phyloP scores from a whole-genome alignment of 1,284 basidiomycete genomes.

The Puccinia triticina region DNA sequence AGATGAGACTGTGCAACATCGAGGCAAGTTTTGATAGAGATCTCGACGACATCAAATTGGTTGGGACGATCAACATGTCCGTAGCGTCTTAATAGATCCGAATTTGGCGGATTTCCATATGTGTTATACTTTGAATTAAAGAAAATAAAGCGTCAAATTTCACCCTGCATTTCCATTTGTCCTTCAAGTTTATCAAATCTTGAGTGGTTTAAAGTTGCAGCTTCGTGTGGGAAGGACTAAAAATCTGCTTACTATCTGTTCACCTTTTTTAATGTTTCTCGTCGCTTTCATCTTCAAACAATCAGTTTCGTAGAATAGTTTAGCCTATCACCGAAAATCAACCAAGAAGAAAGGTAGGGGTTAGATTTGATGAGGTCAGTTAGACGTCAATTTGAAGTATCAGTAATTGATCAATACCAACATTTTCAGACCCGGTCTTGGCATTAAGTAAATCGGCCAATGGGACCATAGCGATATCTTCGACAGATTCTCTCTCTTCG shows the following conservation, averaged over 20 bases:
- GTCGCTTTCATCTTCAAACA: slow-evolving; percentile 80
- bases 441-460: slow-evolving; percentile 93
- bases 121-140: slow-evolving; percentile 76
- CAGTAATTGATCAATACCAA: slow-evolving; percentile 62
- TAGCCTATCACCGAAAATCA: slow-evolving; percentile 66
- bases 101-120: slow-evolving; percentile 90
- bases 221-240: background rate
- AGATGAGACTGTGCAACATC: slow-evolving; percentile 62
- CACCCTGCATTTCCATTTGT: slow-evolving; percentile 43
- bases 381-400: background rate
- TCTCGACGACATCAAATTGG: slow-evolving; percentile 82
- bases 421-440: slow-evolving; percentile 81
- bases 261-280: slow-evolving; percentile 72
- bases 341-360: background rate
- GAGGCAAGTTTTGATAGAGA: slow-evolving; percentile 78
- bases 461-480: slow-evolving; percentile 88
- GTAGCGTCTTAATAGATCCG: slow-evolving; percentile 89
- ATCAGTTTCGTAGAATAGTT: slow-evolving; percentile 76
- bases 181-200: background rate
- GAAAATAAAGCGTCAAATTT: background rate
- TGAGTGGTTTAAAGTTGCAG: background rate
- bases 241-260: slow-evolving; percentile 75
- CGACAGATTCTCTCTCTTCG: slow-evolving; percentile 64
- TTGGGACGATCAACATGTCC: slow-evolving; percentile 91
- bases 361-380: background rate